Evolutionary conservation across 164 flowering plant species (phyloP), one percentile per base, ranked within the genome.

Genomic region (Aristolochia fimbriata): DNA sequence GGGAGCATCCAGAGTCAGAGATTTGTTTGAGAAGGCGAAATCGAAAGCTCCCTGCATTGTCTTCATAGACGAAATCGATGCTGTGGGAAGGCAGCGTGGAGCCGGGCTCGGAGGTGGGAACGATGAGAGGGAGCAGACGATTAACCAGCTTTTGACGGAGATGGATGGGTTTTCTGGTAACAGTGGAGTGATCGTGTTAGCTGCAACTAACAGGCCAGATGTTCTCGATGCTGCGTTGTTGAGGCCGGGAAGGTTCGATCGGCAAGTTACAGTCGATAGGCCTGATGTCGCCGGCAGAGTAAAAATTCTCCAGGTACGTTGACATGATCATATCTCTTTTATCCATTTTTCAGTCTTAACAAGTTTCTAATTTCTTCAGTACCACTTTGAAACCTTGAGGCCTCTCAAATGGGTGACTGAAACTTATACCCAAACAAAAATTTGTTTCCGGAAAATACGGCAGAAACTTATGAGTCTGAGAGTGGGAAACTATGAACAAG

Each of bases 11-110:
- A 84, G 98, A 64, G 98, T 92, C 27, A 60, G 98, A 74, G 96
- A 89, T 71, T 74, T 92, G 78, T 92, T 92, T 49, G 95, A 92
- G 76, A 89, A 89, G 77, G 98, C 98, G 0, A 92, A 89, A 78
- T 68, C 89, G 6, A 89, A 90, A 61, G 98, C 97, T 0, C 97
- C 97, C 0, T 90, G 97, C 76, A 90, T 90, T 75, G 96, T 90
- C 67, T 90, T 93, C 43, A 90, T 93, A 66, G 98, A 93, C 82
- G 98, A 93, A 66, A 93, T 93, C 64, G 98, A 93, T 77, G 98
- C 98, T 0, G 96, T 93, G 59, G 97, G 98, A n/a, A 81, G 97
- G 77, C 96, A 87, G 81, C 77, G 98, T 71, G 97, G 97, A 16
- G 91, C 96, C 0, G 97, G 98, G 1, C 75, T 87, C 30, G 98